A percentile compares a stretch with the other conserved stretches of the same genome.
phyloP scores from a whole-genome alignment of 306 rosid genomes.

The Trifolium repens region DNA sequence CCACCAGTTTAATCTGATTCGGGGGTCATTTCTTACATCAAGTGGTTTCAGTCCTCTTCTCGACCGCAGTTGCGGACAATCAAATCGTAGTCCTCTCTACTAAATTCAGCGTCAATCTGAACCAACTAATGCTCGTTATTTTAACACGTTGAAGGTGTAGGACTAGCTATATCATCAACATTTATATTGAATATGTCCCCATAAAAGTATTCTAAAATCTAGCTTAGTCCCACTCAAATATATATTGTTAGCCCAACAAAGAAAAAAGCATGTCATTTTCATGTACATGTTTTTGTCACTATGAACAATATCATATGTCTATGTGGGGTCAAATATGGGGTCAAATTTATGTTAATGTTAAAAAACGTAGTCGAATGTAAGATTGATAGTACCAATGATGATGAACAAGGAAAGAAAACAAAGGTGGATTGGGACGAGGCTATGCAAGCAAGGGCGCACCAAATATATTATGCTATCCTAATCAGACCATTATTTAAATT shows the following conservation, averaged over 20 bases:
- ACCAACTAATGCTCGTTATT: background rate
- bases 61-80: too few species aligned
- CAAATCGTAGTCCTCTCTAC: too few species aligned
- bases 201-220: constrained; percentile 1
- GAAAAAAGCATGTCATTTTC: constrained; percentile 9
- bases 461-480: constrained; percentile 30
- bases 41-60: too few species aligned
- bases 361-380: constrained; percentile 20
- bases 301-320: background rate
- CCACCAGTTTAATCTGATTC: too few species aligned
- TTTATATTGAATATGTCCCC: background rate
- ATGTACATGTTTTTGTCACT: background rate
- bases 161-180: constrained; percentile 1
- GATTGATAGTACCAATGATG: constrained; percentile 17
- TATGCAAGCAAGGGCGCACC: constrained; percentile 20
- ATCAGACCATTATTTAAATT: constrained; percentile 20
- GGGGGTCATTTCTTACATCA: too few species aligned
- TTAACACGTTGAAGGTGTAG: background rate
- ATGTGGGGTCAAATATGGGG: constrained; percentile 21
- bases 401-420: constrained; percentile 10
- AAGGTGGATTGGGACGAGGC: constrained; percentile 8
- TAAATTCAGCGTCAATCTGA: too few species aligned
- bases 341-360: constrained; percentile 19
- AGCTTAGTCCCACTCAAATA: constrained; percentile 19
- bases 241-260: background rate